phyloP scores from a whole-genome alignment of 306 rosid genomes.

The Cyclanthera cordifolia region DNA sequence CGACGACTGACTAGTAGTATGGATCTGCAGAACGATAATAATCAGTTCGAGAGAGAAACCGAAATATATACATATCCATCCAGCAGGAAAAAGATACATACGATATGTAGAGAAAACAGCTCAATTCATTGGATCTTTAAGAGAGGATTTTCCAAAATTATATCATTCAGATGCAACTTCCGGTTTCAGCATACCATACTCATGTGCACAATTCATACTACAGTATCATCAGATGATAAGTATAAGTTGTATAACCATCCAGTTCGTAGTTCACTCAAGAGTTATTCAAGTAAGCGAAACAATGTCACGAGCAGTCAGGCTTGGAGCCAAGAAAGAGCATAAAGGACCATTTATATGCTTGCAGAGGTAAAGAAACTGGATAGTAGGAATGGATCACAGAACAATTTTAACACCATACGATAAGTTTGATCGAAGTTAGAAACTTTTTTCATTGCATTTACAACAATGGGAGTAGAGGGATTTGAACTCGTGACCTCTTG shows the following conservation, averaged over 20 bases:
- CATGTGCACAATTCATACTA: too few relatives aligned
- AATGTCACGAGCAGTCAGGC: not conserved
- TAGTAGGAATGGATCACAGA: not conserved
- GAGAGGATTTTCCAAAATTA: not conserved
- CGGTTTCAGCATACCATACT: not conserved
- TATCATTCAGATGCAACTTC: not conserved
- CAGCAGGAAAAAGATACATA: not conserved
- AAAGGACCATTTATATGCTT: not conserved
- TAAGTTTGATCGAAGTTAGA: too few relatives aligned
- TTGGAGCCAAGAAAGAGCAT: not conserved
- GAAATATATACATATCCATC: not conserved
- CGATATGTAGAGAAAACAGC: not conserved
- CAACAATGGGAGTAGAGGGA: too few relatives aligned
- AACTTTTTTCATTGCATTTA: too few relatives aligned
- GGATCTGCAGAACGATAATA: constrained; percentile 34
- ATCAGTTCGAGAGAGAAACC: not conserved
- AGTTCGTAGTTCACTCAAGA: not conserved
- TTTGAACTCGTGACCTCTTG: too few relatives aligned
- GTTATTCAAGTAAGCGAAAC: not conserved
- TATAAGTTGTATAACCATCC: too few relatives aligned
- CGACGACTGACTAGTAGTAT: constrained; percentile 79
- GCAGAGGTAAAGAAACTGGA: constrained; percentile 1
- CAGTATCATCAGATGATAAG: not conserved
- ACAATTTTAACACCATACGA: not conserved
- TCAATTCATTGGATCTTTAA: not conserved